phyloP scores from a whole-genome alignment of 805 yeast genomes.

The Starmerella potacharoeniae region DNA sequence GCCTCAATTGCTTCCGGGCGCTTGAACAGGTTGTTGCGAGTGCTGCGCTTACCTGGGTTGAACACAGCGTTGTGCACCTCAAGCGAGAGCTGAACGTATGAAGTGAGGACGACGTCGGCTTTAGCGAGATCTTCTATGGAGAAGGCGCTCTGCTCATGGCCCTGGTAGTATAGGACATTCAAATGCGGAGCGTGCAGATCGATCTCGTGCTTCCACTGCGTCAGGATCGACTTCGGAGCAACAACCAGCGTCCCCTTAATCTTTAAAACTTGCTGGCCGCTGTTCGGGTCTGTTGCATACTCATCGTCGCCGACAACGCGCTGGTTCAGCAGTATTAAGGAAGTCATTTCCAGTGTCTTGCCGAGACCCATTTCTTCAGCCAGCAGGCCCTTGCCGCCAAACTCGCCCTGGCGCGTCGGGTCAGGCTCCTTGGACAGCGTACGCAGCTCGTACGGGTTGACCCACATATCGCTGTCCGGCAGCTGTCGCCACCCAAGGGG shows the following conservation, averaged over 20 bases:
- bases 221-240: slow-evolving; percentile 71
- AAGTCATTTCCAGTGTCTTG: slow-evolving; percentile 74
- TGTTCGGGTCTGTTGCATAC: neutral
- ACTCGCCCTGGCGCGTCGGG: neutral
- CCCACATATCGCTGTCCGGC: slow-evolving; percentile 20
- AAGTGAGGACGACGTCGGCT: slow-evolving; percentile 69
- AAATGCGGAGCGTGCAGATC: slow-evolving; percentile 47
- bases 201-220: slow-evolving; percentile 81
- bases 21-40: slow-evolving; percentile 17
- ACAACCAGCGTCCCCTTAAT: slow-evolving; percentile 69
- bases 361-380: slow-evolving; percentile 98
- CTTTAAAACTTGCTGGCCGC: slow-evolving; percentile 23
- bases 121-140: slow-evolving; percentile 45
- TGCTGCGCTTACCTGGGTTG: slow-evolving; percentile 42
- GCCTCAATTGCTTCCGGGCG: neutral
- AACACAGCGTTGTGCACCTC: slow-evolving; percentile 72
- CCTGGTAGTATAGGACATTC: slow-evolving; percentile 38
- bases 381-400: slow-evolving; percentile 50
- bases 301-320: slow-evolving; percentile 27
- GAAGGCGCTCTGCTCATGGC: slow-evolving; percentile 16
- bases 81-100: slow-evolving; percentile 56
- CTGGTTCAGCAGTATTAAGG: slow-evolving; percentile 52
- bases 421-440: slow-evolving; percentile 8
- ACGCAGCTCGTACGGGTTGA: slow-evolving; percentile 23
- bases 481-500: slow-evolving; percentile 23